Conservation (phyloP, 305 asterid genomes). For the Solanum hybrid region DNA sequence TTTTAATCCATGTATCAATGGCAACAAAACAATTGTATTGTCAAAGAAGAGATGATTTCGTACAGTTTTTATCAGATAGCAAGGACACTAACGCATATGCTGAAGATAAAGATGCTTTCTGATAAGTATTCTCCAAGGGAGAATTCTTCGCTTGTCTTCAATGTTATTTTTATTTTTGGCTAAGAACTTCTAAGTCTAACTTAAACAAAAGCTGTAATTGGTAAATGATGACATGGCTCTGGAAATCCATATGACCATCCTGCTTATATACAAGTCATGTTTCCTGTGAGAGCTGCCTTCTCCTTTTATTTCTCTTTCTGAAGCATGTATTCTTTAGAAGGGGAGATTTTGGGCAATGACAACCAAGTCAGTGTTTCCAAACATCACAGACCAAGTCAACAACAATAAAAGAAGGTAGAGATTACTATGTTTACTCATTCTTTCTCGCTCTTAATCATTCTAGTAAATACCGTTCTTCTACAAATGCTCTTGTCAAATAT, state of each 20-base stretch:
- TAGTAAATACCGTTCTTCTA: not conserved
- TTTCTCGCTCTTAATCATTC: not conserved
- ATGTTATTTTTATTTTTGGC: not conserved
- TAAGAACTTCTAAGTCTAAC: not conserved
- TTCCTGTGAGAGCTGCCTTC: not conserved
- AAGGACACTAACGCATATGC: not conserved
- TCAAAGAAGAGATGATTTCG: not conserved
- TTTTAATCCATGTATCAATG: not conserved
- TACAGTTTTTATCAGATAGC: not conserved
- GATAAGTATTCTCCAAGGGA: not conserved
- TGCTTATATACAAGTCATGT: not conserved
- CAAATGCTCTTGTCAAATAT: not conserved
- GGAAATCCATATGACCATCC: constrained; percentile 5
- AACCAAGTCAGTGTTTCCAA: not conserved
- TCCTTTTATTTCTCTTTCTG: not conserved
- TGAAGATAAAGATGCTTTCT: not conserved
- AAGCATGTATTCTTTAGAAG: not conserved
- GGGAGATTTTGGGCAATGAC: not conserved
- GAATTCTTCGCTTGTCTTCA: not conserved
- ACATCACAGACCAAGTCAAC: not conserved
- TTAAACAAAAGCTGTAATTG: not conserved
- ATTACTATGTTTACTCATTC: not conserved
- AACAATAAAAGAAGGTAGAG: not conserved
- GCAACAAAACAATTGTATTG: not conserved
- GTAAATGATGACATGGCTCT: not conserved